Percentiles rank a stretch among this genome's conserved stretches.
Conservation (phyloP, 768 basidiomycete genomes). For the Mycena olivaceomarginata region DNA sequence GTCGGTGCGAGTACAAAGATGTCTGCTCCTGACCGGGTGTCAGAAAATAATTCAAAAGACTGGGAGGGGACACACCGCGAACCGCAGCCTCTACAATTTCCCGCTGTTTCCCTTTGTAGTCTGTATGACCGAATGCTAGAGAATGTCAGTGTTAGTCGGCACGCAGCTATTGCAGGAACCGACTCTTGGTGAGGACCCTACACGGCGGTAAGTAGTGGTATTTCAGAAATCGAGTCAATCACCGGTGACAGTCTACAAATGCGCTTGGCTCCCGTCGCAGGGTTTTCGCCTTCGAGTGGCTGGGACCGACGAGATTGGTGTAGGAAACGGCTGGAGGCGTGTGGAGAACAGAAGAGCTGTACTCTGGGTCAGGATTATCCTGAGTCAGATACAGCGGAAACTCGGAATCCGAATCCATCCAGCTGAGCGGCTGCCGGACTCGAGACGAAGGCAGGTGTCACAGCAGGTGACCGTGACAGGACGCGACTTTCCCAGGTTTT, state of each 20-base stretch:
- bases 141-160: not conserved
- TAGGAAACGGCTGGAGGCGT: constrained; percentile 38
- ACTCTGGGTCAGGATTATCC: constrained; percentile 25
- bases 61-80: constrained; percentile 62
- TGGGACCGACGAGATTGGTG: constrained; percentile 36
- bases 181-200: constrained; percentile 37
- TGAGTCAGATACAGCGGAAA: constrained; percentile 24
- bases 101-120: constrained; percentile 86
- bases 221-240: not conserved
- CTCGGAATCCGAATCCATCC: constrained; percentile 41
- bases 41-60: not conserved
- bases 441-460: not conserved
- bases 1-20: constrained; percentile 91
- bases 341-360: constrained; percentile 36
- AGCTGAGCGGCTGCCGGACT: too few species aligned
- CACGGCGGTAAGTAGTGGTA: not conserved
- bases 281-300: constrained; percentile 39
- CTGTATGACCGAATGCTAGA: constrained; percentile 82
- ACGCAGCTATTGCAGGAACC: not conserved
- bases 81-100: constrained; percentile 85
- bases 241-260: constrained; percentile 46
- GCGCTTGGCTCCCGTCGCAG: constrained; percentile 40
- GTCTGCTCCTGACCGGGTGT: constrained; percentile 70
- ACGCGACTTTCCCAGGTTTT: not conserved
- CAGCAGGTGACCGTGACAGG: constrained; percentile 15